Evolutionary conservation across 2,329 filamentous ascomycete genomes (phyloP).

Genomic region (Penicillium sp.): DNA sequence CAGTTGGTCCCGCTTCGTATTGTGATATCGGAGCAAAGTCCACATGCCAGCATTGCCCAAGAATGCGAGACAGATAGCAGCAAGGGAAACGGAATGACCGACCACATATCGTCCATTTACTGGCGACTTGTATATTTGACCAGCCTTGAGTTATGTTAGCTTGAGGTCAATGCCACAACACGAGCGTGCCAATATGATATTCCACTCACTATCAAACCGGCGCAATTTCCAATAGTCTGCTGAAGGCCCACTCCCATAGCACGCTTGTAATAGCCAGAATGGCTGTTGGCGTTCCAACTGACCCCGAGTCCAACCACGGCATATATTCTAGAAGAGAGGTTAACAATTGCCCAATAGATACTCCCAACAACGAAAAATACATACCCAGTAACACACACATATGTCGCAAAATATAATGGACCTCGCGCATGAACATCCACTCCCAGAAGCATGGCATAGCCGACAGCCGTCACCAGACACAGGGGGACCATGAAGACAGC

Average conservation of each 20-base stretch:
- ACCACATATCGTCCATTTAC: constrained; percentile 8
- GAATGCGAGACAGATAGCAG: constrained; percentile 9
- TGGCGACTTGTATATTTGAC: constrained; percentile 11
- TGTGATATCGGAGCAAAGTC: constrained; percentile 6
- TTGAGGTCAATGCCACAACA: neutral
- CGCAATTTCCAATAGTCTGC: constrained; percentile 11
- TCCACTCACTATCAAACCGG: constrained; percentile 9
- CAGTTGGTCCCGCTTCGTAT: constrained; percentile 8
- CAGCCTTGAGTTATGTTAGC: constrained; percentile 7
- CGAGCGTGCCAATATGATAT: neutral
- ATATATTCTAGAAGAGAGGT: constrained; percentile 4
- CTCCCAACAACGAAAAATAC: neutral
- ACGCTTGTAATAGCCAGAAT: constrained; percentile 12
- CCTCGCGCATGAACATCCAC: constrained; percentile 7
- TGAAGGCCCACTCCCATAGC: constrained; percentile 11
- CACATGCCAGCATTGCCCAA: constrained; percentile 9
- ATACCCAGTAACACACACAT: constrained; percentile 12
- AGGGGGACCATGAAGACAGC: constrained; percentile 10
- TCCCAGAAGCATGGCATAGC: constrained; percentile 11
- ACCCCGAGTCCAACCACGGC: constrained; percentile 10
- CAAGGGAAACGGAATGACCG: constrained; percentile 11
- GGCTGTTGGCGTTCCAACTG: constrained; percentile 12
- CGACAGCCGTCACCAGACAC: constrained; percentile 8
- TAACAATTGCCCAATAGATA: neutral
- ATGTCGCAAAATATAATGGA: constrained; percentile 11